Evolutionary conservation across 1,139 yeast genomes (phyloP).

Genomic region (Eremothecium cymbalariae): DNA sequence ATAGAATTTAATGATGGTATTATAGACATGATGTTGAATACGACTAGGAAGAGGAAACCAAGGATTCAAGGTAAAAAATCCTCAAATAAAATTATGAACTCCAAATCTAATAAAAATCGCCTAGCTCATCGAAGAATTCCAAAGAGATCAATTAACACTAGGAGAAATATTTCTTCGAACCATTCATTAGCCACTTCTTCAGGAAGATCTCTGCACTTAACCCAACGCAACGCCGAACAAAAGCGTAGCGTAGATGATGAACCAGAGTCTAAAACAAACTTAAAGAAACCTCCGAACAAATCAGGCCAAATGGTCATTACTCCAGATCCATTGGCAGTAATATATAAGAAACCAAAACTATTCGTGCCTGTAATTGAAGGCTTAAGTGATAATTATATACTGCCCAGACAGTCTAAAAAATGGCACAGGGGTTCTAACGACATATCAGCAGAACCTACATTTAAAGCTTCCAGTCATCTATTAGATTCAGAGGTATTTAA

Average conservation of each 20-base stretch:
- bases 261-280: neutral
- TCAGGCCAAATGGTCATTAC: neutral
- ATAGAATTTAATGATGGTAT: conserved; percentile 12
- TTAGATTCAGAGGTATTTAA: conserved; percentile 10
- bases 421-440: neutral
- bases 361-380: conserved; percentile 27
- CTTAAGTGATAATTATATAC: conserved; percentile 13
- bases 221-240: neutral
- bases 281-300: neutral
- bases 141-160: too few species aligned
- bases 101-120: too few species aligned
- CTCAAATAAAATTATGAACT: conserved; percentile 1
- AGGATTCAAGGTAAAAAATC: neutral
- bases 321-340: conserved; percentile 6
- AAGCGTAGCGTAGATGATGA: neutral
- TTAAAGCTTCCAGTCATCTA: neutral
- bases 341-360: conserved; percentile 13
- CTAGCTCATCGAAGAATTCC: too few species aligned
- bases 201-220: neutral
- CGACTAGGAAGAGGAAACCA: neutral
- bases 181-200: neutral
- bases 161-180: too few species aligned
- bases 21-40: conserved; percentile 13
- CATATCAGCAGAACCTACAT: conserved; percentile 1
- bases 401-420: conserved; percentile 6